Evolutionary conservation across 106 monocot genomes (phyloP).

Genomic region (Dactylorhiza incarnata): DNA sequence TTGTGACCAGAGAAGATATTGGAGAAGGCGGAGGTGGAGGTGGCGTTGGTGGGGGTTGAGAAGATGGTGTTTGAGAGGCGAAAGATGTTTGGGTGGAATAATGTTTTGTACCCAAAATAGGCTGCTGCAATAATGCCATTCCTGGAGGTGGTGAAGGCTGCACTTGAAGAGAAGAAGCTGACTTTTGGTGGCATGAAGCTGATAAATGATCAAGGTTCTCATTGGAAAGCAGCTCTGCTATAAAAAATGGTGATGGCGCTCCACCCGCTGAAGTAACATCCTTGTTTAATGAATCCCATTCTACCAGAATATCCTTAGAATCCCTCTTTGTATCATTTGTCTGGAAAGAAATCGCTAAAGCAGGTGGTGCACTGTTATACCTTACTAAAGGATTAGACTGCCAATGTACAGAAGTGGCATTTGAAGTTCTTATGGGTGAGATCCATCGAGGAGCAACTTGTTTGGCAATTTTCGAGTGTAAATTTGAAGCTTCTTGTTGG

Average conservation of each 20-base stretch:
- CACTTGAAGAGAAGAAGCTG: constrained; percentile 1
- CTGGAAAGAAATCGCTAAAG: constrained; percentile 39
- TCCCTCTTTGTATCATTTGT: constrained; percentile 16
- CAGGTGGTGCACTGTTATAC: constrained; percentile 80
- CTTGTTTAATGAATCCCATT: neutral
- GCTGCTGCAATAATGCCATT: neutral
- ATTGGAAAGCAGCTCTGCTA: neutral
- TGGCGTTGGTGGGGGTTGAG: neutral
- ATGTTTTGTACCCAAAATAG: neutral
- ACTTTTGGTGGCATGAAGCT: neutral
- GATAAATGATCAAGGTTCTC: neutral
- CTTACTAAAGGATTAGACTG: constrained; percentile 76
- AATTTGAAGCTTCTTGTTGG: constrained; percentile 20
- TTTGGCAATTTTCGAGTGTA: constrained; percentile 23
- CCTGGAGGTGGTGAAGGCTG: neutral
- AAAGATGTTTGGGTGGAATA: neutral
- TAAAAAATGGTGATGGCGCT: neutral
- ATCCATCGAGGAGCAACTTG: constrained; percentile 65
- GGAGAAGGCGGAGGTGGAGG: neutral
- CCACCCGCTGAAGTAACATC: neutral
- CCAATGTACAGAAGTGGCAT: constrained; percentile 44
- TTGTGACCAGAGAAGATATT: neutral
- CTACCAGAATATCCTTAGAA: neutral
- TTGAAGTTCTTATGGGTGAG: constrained; percentile 53
- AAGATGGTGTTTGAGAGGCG: neutral